Conservation (phyloP, 75 land plant species). For the Sequoia sempervirens region DNA sequence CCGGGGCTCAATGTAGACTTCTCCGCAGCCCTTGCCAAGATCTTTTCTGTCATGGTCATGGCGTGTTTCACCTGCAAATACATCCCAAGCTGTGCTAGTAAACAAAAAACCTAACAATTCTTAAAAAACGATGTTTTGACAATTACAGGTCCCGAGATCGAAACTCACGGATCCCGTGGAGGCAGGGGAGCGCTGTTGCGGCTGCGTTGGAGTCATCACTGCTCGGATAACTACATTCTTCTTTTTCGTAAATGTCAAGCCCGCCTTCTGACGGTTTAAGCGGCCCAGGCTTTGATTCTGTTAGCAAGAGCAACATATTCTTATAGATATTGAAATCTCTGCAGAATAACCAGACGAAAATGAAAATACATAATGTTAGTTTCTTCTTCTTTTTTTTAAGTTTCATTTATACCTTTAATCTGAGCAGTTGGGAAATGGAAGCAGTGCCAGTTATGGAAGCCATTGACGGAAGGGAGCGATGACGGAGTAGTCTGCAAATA, state of each 20-base stretch:
- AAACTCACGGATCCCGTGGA: slow-evolving; percentile 59
- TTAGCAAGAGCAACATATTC: background rate
- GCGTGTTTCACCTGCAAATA: slow-evolving; percentile 71
- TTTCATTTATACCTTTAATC: background rate
- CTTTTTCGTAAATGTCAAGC: background rate
- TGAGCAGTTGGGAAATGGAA: background rate
- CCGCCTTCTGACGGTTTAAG: background rate
- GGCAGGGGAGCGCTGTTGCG: slow-evolving; percentile 50
- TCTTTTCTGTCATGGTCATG: slow-evolving; percentile 99
- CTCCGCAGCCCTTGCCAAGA: slow-evolving; percentile 73
- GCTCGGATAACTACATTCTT: slow-evolving; percentile 10
- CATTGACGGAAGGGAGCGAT: background rate
- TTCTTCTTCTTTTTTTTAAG: background rate
- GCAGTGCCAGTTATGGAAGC: background rate
- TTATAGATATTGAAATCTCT: background rate
- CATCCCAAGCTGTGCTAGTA: background rate
- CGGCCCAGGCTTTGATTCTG: background rate
- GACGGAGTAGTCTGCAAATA: background rate
- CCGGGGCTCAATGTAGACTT: slow-evolving; percentile 67
- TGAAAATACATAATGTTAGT: background rate
- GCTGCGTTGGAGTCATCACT: slow-evolving; percentile 52
- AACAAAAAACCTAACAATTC: background rate
- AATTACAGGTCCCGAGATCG: background rate
- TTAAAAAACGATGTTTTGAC: background rate
- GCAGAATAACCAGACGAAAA: background rate